Base-by-base conservation (phyloP, 192 early-diverging fungal genomes). In the Umbelopsis ramanniana region DNA sequence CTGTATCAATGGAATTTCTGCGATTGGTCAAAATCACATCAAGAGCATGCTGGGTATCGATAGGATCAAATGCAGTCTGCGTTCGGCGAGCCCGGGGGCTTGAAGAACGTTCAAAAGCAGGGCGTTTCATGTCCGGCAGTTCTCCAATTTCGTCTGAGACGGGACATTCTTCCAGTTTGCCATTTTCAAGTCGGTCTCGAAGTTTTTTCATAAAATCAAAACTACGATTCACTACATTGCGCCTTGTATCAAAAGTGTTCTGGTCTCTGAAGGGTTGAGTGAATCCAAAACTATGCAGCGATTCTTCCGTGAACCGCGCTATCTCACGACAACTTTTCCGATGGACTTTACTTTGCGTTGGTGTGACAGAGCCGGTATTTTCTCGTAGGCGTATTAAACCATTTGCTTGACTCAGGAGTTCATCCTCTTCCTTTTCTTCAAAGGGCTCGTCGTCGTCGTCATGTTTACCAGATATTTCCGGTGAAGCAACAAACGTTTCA, bases 251-350 rank as follows among this genome's bases (percentile, higher is more conserved):
- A n/a, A 69, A 54, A 8, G 43, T 63, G 29, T 54, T 72, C 6
- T 48, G 52, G 45, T 57, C 54, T 37, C 66, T 55, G 29, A 52
- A 72, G 2, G 70, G 38, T 23, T 63, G 67, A 6, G 75, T 72
- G 43, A 79, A 79, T 21, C 73, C 74, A 33, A 74, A 79, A 33
- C 77, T 72, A 40, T 79, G 73, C 19, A 71, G 23, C 1, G 77
- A 79, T 52, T 79, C 70, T 38, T 47, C 43, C 22, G 60, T 74
- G 24, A 74, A 79, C 15, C 68, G 46, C 17, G 68, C 55, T 38
- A 70, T 70, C 14, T 69, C 57, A 26, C 48, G n/a, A 3, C 45
- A 47, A 23, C 57, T 63, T 37, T 63, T 63, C 52, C 73, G 67
- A 29, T 47, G 45, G 2, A 47, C 23, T 26, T 26, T 14, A 3